These are phyloP conservation scores for Penstemon barbatus DNA, from an alignment of 257 asterid species.

Conservation along the genomic window DNA sequence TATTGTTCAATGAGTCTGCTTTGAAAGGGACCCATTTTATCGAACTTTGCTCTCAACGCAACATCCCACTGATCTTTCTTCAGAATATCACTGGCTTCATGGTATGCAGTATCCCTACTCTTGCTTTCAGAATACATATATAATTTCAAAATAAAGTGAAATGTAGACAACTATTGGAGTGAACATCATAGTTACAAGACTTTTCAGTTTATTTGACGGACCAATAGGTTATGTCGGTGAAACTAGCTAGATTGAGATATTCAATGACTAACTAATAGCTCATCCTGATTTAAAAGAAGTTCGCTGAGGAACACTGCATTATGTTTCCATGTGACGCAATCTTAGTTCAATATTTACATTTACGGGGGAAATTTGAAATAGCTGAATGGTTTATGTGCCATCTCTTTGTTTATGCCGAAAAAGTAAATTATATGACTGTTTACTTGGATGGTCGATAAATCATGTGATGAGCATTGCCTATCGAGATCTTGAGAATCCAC, in stretches of 20 bases:
- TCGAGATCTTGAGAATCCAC: no score
- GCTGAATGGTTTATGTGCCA: background rate
- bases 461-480: background rate
- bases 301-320: background rate
- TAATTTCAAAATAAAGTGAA: constrained; percentile 16
- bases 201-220: constrained; percentile 1
- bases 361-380: constrained; percentile 8
- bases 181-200: constrained; percentile 9
- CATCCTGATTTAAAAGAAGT: no score
- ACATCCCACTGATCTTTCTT: constrained; percentile 88
- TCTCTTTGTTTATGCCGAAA: constrained; percentile 10
- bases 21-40: constrained; percentile 95
- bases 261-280: background rate
- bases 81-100: constrained; percentile 97
- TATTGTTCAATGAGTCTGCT: constrained; percentile 94
- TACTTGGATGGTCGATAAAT: background rate
- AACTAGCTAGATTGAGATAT: background rate
- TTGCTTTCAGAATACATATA: background rate
- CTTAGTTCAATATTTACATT: background rate
- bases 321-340: background rate
- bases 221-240: background rate
- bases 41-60: constrained; percentile 88
- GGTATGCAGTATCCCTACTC: constrained; percentile 42
- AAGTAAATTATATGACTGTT: background rate
- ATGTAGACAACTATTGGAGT: constrained; percentile 9